A percentile compares a stretch with the other conserved stretches of the same genome.
Evolutionary conservation across 202 grass and related monocot genomes (phyloP).

Genomic region (Setaria italica): DNA sequence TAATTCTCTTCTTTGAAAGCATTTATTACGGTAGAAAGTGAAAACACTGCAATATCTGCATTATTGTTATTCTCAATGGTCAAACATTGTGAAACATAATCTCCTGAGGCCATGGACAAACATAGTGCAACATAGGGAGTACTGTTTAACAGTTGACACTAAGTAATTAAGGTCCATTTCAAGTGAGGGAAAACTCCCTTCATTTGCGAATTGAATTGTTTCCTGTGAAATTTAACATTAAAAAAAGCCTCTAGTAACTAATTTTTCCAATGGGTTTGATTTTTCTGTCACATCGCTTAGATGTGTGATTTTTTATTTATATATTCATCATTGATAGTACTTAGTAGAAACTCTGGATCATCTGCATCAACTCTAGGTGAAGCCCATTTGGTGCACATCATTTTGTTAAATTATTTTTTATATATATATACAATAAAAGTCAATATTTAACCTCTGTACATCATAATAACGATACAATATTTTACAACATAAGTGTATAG

Average conservation of each 20-base stretch:
- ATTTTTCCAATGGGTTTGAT: neutral
- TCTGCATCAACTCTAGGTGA: neutral
- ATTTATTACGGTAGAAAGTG: neutral
- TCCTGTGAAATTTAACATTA: neutral
- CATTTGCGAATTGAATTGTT: neutral
- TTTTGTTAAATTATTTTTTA: neutral
- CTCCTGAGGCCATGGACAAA: neutral
- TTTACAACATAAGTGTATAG: constrained; percentile 30
- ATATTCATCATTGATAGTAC: constrained; percentile 24
- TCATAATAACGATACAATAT: neutral
- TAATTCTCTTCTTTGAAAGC: neutral
- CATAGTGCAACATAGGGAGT: too few relatives aligned
- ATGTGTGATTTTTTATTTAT: constrained; percentile 16
- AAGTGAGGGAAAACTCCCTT: neutral
- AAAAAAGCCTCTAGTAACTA: neutral
- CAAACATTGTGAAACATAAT: neutral
- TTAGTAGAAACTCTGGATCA: constrained; percentile 27
- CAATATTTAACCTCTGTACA: neutral
- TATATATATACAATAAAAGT: neutral
- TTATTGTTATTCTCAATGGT: neutral
- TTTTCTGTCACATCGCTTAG: constrained; percentile 1
- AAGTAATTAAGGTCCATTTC: neutral
- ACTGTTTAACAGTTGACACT: neutral
- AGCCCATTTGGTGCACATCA: neutral
- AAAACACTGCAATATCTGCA: neutral